Evolutionary conservation across 768 basidiomycete species (phyloP).

Genomic region (Boletus reticulatus): DNA sequence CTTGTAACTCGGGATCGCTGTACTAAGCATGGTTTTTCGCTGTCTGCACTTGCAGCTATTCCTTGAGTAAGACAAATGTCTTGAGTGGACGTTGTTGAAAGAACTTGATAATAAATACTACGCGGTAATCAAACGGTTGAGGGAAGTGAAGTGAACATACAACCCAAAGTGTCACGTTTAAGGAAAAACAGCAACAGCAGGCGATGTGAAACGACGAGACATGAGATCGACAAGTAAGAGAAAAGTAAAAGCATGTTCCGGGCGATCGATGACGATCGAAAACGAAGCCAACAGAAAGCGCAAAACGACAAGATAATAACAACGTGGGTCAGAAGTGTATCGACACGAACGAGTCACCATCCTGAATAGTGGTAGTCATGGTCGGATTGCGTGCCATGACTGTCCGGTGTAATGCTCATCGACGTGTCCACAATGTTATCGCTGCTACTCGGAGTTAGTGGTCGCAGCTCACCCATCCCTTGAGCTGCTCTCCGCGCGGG

Average conservation of each 20-base stretch:
- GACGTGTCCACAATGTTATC: slow-evolving; percentile 13
- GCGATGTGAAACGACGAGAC: slow-evolving; percentile 6
- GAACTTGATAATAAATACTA: too few species aligned
- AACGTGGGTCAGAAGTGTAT: slow-evolving; percentile 8
- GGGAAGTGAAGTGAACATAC: too few species aligned
- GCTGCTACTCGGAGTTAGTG: slow-evolving; percentile 32
- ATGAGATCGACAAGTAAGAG: slow-evolving; percentile 17
- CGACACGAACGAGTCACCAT: slow-evolving; percentile 42
- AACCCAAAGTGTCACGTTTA: slow-evolving; percentile 7
- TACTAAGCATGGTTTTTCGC: too few species aligned
- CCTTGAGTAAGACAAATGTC: too few species aligned
- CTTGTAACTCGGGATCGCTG: too few species aligned
- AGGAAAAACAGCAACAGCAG: slow-evolving; percentile 8
- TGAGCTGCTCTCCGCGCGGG: slow-evolving; percentile 29
- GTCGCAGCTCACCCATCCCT: slow-evolving; percentile 31
- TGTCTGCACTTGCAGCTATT: too few species aligned
- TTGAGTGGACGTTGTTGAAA: too few species aligned
- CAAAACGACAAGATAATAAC: slow-evolving; percentile 21
- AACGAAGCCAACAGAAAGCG: slow-evolving; percentile 19
- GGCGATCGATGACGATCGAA: slow-evolving; percentile 12
- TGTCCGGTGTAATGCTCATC: slow-evolving; percentile 29
- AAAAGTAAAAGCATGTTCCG: slow-evolving; percentile 20
- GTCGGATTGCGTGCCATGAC: slow-evolving; percentile 62
- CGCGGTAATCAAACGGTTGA: too few species aligned
- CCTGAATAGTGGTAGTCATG: slow-evolving; percentile 63